Base-by-base conservation (phyloP, 1,139 yeast genomes). In the Yamadazyma pseudoaaseri region DNA sequence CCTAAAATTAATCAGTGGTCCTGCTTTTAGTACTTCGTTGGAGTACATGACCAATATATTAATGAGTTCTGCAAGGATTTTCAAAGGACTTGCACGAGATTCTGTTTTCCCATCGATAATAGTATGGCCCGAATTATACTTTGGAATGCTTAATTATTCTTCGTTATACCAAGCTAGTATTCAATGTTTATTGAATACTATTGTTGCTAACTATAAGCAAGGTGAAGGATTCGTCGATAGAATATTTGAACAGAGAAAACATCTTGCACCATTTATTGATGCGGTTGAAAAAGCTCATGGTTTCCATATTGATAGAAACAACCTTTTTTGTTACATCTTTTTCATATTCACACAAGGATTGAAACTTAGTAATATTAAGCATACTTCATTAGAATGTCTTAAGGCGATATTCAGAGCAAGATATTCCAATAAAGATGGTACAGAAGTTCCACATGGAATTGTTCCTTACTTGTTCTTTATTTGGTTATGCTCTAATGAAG, bases 51-150 rank as follows among this genome's bases (percentile, higher is more conserved):
- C 71, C 1, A 61, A 63, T 41, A 44, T 61, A 2, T 41, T 68
- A 11, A 65, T 75, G 43, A 68, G 87, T 4, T 68, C 78, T 36
- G 73, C 86, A 10, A 73, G 81, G 38, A 65, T 86, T 39, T 70
- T 79, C 10, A 74, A 74, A 38, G 95, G 95, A 0, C 56, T 86
- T 26, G 67, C 79, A 5, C 62, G 68, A 4, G 62, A 65, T 5
- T 78, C 90, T 0, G 58, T 62, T 1, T 68, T 81, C 42, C 72
- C 80, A 31, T 70, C 79, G 3, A 66, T 72, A 20, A 54, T 86
- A 43, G 76, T 85, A 39, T 87, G 95, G 95, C 64, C 84, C 43
- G 48, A 70, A 56, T 41, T 67, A 56, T 45, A 71, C 59, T 44
- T 59, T 64, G 47, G 65, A 1, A 49, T 66, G 41, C 43, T 68